Evolutionary conservation across 2,329 filamentous ascomycete genomes (phyloP).

Genomic region (Acephala macrosclerotiorum): DNA sequence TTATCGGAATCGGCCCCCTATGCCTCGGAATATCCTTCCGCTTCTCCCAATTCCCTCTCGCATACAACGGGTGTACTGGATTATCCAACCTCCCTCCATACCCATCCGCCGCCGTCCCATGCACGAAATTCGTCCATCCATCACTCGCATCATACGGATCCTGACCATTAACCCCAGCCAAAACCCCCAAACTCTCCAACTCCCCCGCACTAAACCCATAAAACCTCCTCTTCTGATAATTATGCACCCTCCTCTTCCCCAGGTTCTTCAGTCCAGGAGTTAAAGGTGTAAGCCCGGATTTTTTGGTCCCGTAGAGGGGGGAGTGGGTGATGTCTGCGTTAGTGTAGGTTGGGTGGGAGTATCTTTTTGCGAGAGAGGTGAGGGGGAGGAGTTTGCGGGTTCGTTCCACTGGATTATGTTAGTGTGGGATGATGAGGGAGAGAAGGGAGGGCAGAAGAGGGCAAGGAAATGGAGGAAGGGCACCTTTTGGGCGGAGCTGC

Average conservation of each 20-base stretch:
- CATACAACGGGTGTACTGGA: constrained; percentile 22
- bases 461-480: neutral
- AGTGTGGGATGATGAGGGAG: too few relatives aligned
- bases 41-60: constrained; percentile 14
- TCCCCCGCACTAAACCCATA: constrained; percentile 8
- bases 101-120: neutral
- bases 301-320: constrained; percentile 10
- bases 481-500: constrained; percentile 11
- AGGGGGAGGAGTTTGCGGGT: neutral
- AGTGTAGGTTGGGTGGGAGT: constrained; percentile 8
- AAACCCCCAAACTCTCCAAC: neutral
- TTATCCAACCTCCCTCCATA: neutral
- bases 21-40: constrained; percentile 16
- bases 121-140: neutral
- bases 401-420: neutral
- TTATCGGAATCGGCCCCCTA: constrained; percentile 19
- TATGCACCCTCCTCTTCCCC: neutral
- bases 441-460: too few relatives aligned
- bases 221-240: constrained; percentile 10
- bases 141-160: neutral
- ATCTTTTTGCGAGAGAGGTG: constrained; percentile 19
- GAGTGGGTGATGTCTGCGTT: constrained; percentile 6
- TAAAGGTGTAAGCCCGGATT: constrained; percentile 18
- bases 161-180: constrained; percentile 1
- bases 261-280: neutral